These are phyloP conservation scores for Diplodia mutila DNA, from an alignment of 2,329 filamentous ascomycete genomes.

Conservation along the genomic window DNA sequence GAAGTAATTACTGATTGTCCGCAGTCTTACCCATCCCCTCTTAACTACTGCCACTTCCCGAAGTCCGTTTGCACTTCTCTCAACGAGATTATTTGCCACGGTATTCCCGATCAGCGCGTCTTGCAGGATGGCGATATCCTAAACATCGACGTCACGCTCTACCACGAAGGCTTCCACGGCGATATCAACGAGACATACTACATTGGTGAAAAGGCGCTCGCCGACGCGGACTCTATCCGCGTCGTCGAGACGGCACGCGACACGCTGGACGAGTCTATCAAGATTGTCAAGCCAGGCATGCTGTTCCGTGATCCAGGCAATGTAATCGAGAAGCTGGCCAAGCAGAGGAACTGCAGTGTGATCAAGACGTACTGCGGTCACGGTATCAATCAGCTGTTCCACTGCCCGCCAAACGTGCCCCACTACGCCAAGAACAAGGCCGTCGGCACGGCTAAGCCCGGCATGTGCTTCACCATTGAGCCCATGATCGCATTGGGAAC, in stretches of 20 bases:
- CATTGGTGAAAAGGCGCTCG: conserved; percentile 82
- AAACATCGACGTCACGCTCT: conserved; percentile 94
- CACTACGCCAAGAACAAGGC: conserved; percentile 99
- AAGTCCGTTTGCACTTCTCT: conserved; percentile 97
- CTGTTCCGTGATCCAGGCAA: conserved; percentile 93
- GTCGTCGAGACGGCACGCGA: conserved; percentile 90
- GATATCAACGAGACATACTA: conserved; percentile 99
- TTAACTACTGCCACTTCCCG: conserved; percentile 95
- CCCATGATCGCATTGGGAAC: conserved; percentile 96
- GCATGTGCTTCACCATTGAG: conserved; percentile 99
- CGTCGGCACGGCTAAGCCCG: conserved; percentile 87
- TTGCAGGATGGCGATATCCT: conserved; percentile 92
- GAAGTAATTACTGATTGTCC: conserved; percentile 30
- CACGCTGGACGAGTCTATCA: conserved; percentile 87
- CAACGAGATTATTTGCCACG: conserved; percentile 98
- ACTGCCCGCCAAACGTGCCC: conserved; percentile 89
- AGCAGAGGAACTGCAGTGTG: conserved; percentile 81
- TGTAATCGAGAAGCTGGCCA: conserved; percentile 93
- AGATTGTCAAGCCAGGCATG: conserved; percentile 88
- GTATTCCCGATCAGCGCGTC: conserved; percentile 88
- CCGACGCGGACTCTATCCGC: conserved; percentile 82
- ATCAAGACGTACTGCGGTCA: conserved; percentile 97
- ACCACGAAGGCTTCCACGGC: conserved; percentile 92
- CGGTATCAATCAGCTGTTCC: conserved; percentile 91
- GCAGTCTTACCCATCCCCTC: conserved; percentile 89